Base-by-base conservation (phyloP, 371 early-diverging fungal species). In the Mortierella sp. region DNA sequence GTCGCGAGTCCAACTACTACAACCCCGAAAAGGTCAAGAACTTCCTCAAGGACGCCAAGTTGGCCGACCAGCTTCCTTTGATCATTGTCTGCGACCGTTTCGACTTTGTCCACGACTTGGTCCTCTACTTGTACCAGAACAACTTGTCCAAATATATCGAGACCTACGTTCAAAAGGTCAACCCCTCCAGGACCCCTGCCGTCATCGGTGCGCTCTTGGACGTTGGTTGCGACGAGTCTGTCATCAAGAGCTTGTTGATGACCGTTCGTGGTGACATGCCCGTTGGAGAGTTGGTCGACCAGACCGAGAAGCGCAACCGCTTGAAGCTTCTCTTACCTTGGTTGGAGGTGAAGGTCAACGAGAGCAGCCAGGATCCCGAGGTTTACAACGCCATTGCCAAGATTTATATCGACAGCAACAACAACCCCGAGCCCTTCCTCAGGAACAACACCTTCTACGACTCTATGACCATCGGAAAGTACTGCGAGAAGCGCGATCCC, bases 321-420 rank as follows among this genome's bases (percentile, higher is more conserved):
- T 91, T 99, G 75, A 98, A 98, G 94, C 90, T 99, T 21, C 89
- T 98, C 46, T 90, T 98, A 70, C 98, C 97, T 54, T 99, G 96
- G 96, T 91, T 99, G 54, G 98, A 99, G 88, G 90, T 90, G 84
- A 94, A 94, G 88, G 93, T 96, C 60, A 95, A 95, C 83, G 97
- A 97, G 77, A 97, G 97, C 14, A 94, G 94, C 83, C 92, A 92
- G 78, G 99, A 98, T 80, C 89, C 94, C 12, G 95, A 94, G 70
- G 95, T 99, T 3, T 98, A 96, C 92, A 99, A 99, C 83, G 99
- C 98, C 12, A 89, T 99, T 68, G 99, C 98, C 83, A 99, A 99
- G 94, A 98, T 99, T 75, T 99, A 98, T 88, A 98, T 99, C 83
- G 99, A 99, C 89, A 98, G 97, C 88, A 99, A 99, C 94, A 97